These are phyloP conservation scores for Daldinia eschscholtzii DNA, from an alignment of 2,329 filamentous ascomycete species.

Conservation along the genomic window DNA sequence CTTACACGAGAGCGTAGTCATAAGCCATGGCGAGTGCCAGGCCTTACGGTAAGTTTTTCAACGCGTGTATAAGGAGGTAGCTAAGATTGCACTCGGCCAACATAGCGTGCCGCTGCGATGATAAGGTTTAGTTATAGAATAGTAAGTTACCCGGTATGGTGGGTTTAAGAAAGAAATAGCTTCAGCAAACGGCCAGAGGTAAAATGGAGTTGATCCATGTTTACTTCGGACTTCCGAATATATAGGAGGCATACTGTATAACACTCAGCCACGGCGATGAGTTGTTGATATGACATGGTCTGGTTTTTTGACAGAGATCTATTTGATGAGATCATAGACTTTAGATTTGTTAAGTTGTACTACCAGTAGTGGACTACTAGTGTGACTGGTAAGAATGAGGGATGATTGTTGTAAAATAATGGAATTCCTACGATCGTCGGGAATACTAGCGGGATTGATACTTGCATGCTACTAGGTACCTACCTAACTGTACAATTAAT, in stretches of 20 bases:
- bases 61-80: slow-evolving; percentile 9
- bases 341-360: not conserved
- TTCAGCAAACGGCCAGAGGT: slow-evolving; percentile 5
- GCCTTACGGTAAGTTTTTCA: slow-evolving; percentile 17
- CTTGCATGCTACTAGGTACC: no score
- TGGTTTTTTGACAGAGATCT: not conserved
- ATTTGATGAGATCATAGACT: slow-evolving; percentile 8
- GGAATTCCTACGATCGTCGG: slow-evolving; percentile 1
- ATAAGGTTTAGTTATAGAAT: slow-evolving; percentile 35
- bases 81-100: slow-evolving; percentile 5
- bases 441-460: not conserved
- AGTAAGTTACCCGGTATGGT: not conserved
- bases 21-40: slow-evolving; percentile 46
- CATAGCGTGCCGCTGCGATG: slow-evolving; percentile 14
- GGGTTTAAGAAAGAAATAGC: slow-evolving; percentile 5
- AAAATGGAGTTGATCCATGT: slow-evolving; percentile 19
- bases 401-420: slow-evolving; percentile 7
- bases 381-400: not conserved
- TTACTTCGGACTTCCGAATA: slow-evolving; percentile 26
- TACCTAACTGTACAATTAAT: no score
- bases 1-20: slow-evolving; percentile 52
- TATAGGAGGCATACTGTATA: not conserved
- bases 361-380: not conserved
- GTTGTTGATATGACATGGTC: not conserved
- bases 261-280: not conserved